Evolutionary conservation across 306 rosid genomes (phyloP).

Genomic region (Dicorynia guianensis): DNA sequence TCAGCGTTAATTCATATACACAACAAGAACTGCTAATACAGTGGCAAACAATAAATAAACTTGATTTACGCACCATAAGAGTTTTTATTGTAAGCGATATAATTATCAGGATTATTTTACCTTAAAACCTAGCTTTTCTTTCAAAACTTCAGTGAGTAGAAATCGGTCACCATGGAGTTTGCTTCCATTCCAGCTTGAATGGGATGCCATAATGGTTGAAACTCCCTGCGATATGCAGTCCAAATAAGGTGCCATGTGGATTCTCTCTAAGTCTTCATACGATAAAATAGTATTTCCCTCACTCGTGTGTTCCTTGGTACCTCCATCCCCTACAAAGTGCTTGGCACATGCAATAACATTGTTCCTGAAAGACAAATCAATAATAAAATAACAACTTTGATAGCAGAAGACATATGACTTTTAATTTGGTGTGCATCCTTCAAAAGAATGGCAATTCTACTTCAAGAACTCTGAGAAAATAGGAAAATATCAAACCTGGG

Average conservation of each 20-base stretch:
- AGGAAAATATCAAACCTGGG: too few species aligned
- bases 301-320: too few species aligned
- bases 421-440: too few species aligned
- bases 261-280: slow-evolving; percentile 77
- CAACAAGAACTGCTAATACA: neutral
- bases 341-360: too few species aligned
- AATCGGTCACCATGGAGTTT: slow-evolving; percentile 66
- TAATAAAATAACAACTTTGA: too few species aligned
- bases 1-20: neutral
- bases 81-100: slow-evolving; percentile 26
- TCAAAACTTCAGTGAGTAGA: slow-evolving; percentile 78
- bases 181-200: slow-evolving; percentile 87
- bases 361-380: too few species aligned
- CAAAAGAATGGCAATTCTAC: too few species aligned
- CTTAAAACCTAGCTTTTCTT: slow-evolving; percentile 82
- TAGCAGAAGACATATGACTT: too few species aligned
- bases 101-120: slow-evolving; percentile 44
- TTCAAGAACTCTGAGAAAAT: too few species aligned
- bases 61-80: neutral
- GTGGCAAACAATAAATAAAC: neutral
- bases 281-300: slow-evolving; percentile 78
- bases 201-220: slow-evolving; percentile 89
- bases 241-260: slow-evolving; percentile 85
- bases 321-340: too few species aligned
- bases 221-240: slow-evolving; percentile 89